A percentile compares a stretch with the other conserved stretches of the same genome.
Conservation (phyloP, 1,139 yeast species). For the Pichia sp. region DNA sequence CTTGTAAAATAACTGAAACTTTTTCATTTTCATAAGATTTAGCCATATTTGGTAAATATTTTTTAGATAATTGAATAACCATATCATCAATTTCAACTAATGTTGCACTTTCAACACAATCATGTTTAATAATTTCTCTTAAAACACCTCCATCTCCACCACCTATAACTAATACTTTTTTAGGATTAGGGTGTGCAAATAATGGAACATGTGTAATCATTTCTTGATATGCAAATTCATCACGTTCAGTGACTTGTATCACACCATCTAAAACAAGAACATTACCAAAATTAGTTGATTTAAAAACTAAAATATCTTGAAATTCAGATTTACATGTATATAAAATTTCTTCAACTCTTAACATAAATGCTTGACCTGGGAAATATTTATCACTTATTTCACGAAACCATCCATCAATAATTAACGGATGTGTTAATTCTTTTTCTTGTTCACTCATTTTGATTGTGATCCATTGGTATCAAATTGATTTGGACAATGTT, state of each 20-base stretch:
- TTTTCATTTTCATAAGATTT: conserved; percentile 69
- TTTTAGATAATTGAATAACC: conserved; percentile 74
- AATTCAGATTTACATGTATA: conserved; percentile 77
- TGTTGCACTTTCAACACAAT: conserved; percentile 75
- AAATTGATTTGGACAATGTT: not conserved
- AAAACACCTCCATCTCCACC: conserved; percentile 98
- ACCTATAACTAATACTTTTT: conserved; percentile 83
- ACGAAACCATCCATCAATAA: conserved; percentile 81
- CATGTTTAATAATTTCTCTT: conserved; percentile 86
- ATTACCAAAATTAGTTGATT: conserved; percentile 83
- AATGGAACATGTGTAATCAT: conserved; percentile 88
- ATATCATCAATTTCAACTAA: conserved; percentile 90
- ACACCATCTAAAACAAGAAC: conserved; percentile 88
- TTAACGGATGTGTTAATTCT: conserved; percentile 25
- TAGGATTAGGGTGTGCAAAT: conserved; percentile 87
- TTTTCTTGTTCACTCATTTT: not conserved
- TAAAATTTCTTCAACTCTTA: conserved; percentile 73
- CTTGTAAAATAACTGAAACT: conserved; percentile 78
- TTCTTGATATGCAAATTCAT: conserved; percentile 91
- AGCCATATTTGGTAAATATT: conserved; percentile 79
- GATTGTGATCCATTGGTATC: not conserved
- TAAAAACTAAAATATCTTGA: conserved; percentile 85
- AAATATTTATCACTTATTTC: conserved; percentile 83
- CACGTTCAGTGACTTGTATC: conserved; percentile 90
- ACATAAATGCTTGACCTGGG: conserved; percentile 91